phyloP scores from a whole-genome alignment of 306 rosid genomes.

The Rubus idaeus region DNA sequence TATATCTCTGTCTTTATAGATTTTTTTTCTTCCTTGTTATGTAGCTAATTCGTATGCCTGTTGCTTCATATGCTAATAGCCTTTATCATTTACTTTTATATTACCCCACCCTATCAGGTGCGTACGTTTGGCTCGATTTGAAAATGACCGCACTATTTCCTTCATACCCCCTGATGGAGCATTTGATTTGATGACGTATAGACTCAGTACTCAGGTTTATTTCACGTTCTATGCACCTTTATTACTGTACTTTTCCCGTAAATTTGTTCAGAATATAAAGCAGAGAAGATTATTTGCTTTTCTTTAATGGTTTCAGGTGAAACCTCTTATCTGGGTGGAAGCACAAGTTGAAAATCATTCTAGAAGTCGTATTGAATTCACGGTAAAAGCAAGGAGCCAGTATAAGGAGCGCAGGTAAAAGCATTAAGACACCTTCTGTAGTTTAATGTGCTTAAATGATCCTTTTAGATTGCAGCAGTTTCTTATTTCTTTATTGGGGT shows the following conservation, averaged over 20 bases:
- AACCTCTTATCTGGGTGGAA: slow-evolving; percentile 85
- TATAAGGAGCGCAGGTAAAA: slow-evolving; percentile 82
- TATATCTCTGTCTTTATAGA: not conserved
- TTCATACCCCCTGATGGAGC: slow-evolving; percentile 87
- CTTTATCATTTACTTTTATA: not conserved
- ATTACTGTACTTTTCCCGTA: not conserved
- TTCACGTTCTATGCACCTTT: not conserved
- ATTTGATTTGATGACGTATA: slow-evolving; percentile 86
- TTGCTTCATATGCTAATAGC: not conserved
- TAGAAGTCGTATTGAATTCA: slow-evolving; percentile 73
- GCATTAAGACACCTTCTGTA: not conserved
- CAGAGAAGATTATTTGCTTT: not conserved
- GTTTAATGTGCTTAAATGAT: not conserved
- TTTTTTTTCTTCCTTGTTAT: not conserved
- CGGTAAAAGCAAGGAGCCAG: slow-evolving; percentile 83
- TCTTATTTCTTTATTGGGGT: not conserved
- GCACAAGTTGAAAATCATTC: slow-evolving; percentile 85
- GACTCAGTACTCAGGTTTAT: slow-evolving; percentile 82
- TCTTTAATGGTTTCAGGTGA: slow-evolving; percentile 46
- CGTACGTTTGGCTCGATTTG: slow-evolving; percentile 91
- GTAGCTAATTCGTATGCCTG: not conserved
- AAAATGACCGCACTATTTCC: slow-evolving; percentile 85
- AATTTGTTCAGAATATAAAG: slow-evolving; percentile 1
- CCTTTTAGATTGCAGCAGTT: not conserved
- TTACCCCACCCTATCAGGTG: slow-evolving; percentile 51